These are phyloP conservation scores for Physcomitrellopsis africana DNA, from an alignment of 225 moss, liverwort and hornwort genomes.

Conservation along the genomic window DNA sequence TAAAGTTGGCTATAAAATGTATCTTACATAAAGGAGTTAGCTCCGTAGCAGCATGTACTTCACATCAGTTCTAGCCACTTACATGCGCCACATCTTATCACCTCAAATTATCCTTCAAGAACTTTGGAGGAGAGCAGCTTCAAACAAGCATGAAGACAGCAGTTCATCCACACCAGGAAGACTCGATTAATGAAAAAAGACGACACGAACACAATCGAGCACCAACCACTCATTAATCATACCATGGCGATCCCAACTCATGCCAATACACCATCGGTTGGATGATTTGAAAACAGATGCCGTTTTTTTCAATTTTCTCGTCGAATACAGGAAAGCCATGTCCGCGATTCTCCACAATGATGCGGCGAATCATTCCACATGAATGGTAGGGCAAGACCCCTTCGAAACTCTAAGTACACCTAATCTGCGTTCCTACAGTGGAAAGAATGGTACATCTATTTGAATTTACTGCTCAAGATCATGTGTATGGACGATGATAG, in stretches of 20 bases:
- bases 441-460: neutral
- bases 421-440: neutral
- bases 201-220: neutral
- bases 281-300: neutral
- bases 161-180: neutral
- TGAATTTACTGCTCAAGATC: neutral
- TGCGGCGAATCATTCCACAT: neutral
- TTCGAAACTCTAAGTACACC: neutral
- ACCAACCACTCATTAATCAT: neutral
- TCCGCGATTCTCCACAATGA: neutral
- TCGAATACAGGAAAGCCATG: neutral
- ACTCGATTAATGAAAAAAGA: neutral
- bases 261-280: neutral
- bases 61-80: no score
- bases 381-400: neutral
- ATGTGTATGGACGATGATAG: neutral
- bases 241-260: neutral
- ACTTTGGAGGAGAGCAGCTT: neutral
- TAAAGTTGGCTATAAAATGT: no score
- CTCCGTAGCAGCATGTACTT: no score
- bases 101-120: neutral
- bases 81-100: neutral
- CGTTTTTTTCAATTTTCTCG: slow-evolving; percentile 9
- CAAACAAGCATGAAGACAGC: neutral
- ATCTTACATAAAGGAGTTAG: no score